Evolutionary conservation across 306 rosid genomes (phyloP), one percentile per base, ranked within the genome.

Genomic region (Gynostemma pentaphyllum): DNA sequence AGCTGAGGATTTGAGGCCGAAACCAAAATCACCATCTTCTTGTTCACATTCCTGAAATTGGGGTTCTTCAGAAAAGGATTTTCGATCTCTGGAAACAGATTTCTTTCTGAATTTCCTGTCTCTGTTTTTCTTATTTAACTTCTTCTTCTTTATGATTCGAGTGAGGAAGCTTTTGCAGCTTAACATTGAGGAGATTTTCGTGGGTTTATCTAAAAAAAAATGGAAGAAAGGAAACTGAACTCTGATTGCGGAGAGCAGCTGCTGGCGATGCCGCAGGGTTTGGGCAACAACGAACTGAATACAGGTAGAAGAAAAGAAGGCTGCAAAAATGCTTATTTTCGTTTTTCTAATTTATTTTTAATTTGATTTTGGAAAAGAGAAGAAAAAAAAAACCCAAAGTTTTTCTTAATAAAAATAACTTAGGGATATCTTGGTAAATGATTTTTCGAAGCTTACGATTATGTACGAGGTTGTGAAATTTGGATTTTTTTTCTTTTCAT

Each of bases 1-100:
- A 59, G 88, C 71, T 52, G 95, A 88, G 73, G 76, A 69, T 80
- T 88, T 92, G 53, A 92, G 90, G 68, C 74, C 69, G 80, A 92
- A 92, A 57, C 90, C 85, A 56, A 63, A 79, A 16, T 80, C 90
- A 7, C 2, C 5, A 2, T 72, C 85, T 40, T 69, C 74, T 45
- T 63, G 78, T 23, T 73, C 67, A 45, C 68, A 75, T 29, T 72
- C 74, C 0, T 5, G 50, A 30, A n/a, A 34, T 45, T 39, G 62
- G 1, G 36, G 51, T 0, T 59, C 47, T 7, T 46, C 42, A 70
- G 79, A 40, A 73, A 68, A 68, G 69, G 72, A 45, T 42, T 54
- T 67, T 62, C 52, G 72, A 28, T 64, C 62, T 55, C 27, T 47
- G 34, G 62, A 54, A 51, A 52, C 28, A 60, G 12, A 4, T 45